Evolutionary conservation across 2,329 filamentous ascomycete genomes (phyloP).

Genomic region (Colletotrichum sp.): DNA sequence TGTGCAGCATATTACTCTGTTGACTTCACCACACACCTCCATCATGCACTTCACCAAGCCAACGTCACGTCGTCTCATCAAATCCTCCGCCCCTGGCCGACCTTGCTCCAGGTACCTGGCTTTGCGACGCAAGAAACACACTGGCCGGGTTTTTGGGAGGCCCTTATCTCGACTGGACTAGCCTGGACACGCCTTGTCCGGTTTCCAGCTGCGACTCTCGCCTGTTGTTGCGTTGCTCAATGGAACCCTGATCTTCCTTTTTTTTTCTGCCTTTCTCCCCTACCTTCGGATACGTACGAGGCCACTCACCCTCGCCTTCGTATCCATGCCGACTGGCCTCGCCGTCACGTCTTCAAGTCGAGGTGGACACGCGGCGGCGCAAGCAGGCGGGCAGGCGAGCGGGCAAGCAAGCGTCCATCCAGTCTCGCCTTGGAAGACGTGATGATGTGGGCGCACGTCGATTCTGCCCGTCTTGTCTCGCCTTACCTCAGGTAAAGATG

Average conservation of each 20-base stretch:
- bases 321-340: neutral
- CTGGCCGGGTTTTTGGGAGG: constrained; percentile 13
- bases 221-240: neutral
- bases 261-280: neutral
- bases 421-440: neutral
- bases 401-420: neutral
- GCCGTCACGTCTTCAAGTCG: neutral
- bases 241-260: neutral
- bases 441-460: neutral
- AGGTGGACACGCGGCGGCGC: neutral
- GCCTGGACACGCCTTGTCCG: neutral
- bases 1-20: neutral
- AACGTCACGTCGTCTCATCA: neutral
- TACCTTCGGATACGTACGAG: neutral
- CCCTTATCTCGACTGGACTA: neutral
- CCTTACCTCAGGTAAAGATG: neutral
- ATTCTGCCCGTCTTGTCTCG: neutral
- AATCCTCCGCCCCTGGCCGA: neutral
- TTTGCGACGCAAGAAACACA: neutral
- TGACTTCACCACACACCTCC: neutral
- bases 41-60: neutral
- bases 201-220: neutral
- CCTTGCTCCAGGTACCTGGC: constrained; percentile 16
- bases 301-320: neutral
- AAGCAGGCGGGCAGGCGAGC: neutral